phyloP scores from a whole-genome alignment of 306 rosid species.

The Luffa aegyptiaca region DNA sequence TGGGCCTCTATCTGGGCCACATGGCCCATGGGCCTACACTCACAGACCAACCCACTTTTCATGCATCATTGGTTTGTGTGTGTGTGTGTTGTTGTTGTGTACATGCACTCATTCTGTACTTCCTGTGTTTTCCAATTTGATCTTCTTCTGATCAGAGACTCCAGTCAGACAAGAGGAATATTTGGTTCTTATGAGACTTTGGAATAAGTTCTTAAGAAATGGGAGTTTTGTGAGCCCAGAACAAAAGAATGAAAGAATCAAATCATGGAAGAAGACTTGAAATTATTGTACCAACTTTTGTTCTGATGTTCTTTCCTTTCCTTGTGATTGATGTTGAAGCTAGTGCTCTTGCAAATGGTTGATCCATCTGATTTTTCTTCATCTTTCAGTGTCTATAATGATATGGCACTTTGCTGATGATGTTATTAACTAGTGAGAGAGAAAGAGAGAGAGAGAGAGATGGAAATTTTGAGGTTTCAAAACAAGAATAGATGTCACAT shows the following conservation, averaged over 20 bases:
- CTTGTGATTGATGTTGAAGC: too few species aligned
- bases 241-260: background rate
- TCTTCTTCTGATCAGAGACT: background rate
- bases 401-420: too few species aligned
- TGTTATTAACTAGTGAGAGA: too few species aligned
- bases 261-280: background rate
- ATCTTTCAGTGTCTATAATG: too few species aligned
- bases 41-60: background rate
- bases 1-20: background rate
- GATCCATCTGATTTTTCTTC: too few species aligned
- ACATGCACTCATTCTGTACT: background rate
- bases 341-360: too few species aligned
- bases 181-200: background rate
- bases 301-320: too few species aligned
- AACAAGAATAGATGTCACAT: background rate
- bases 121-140: background rate
- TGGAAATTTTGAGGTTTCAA: background rate
- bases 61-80: background rate
- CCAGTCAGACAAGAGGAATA: background rate
- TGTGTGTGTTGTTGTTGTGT: background rate
- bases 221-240: background rate
- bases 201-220: background rate
- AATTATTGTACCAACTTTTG: too few species aligned
- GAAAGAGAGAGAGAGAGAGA: background rate
- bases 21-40: background rate